phyloP scores from a whole-genome alignment of 768 basidiomycete genomes.

The Mrakia hoshinonis region DNA sequence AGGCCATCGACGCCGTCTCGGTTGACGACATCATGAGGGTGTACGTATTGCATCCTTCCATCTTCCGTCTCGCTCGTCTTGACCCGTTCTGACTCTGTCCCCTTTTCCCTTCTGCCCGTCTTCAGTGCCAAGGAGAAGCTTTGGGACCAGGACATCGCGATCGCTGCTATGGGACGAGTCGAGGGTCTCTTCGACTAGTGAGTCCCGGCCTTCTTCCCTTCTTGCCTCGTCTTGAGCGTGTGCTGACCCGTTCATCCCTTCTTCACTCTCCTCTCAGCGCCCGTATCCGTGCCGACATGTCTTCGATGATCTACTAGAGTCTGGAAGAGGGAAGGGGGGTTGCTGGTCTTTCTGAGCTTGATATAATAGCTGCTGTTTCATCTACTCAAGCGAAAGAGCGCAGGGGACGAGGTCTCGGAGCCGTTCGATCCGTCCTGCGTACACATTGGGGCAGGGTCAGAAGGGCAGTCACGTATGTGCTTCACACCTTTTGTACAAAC shows the following conservation, averaged over 20 bases:
- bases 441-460: too few species aligned
- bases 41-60: constrained; percentile 51
- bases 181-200: constrained; percentile 86
- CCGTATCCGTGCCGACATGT: constrained; percentile 50
- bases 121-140: constrained; percentile 25
- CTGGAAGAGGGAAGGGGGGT: too few species aligned
- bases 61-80: background rate
- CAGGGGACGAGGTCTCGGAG: too few species aligned
- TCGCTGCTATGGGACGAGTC: constrained; percentile 79
- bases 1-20: constrained; percentile 79
- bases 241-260: background rate
- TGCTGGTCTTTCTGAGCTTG: too few species aligned
- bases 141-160: constrained; percentile 47
- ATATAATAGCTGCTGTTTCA: too few species aligned
- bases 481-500: too few species aligned
- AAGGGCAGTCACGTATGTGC: too few species aligned
- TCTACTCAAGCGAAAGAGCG: too few species aligned
- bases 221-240: background rate
- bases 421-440: too few species aligned
- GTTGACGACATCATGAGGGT: constrained; percentile 82
- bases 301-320: constrained; percentile 44
- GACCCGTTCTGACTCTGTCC: background rate
- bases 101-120: background rate
- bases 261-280: constrained; percentile 40
- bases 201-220: background rate